phyloP scores from a whole-genome alignment of 306 rosid genomes.

The Arachis stenosperma region DNA sequence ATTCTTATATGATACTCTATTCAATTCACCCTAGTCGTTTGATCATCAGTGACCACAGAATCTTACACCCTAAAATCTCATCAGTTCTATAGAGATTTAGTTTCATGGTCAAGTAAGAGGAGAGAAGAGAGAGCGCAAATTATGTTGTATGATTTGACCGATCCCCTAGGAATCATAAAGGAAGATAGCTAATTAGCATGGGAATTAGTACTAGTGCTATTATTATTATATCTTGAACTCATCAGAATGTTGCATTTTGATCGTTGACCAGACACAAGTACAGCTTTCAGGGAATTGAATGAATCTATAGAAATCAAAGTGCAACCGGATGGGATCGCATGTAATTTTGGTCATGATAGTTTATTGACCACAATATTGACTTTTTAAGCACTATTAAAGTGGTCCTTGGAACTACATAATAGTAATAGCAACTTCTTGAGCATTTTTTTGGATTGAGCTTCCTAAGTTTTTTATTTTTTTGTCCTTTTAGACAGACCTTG shows the following conservation, averaged over 20 bases:
- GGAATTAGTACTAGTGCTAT: neutral
- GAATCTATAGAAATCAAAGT: neutral
- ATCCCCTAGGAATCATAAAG: neutral
- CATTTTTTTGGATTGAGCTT: no score
- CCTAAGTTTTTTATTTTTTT: no score
- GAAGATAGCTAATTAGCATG: neutral
- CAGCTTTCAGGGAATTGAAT: neutral
- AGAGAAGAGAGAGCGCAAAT: neutral
- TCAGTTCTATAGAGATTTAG: neutral
- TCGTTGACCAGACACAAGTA: neutral
- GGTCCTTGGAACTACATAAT: no score
- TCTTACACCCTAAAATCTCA: neutral
- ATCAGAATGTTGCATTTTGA: constrained; percentile 15
- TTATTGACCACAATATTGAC: neutral
- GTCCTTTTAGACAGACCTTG: no score
- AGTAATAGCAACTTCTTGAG: no score
- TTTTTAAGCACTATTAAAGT: neutral
- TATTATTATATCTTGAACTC: no score
- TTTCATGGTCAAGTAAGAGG: neutral
- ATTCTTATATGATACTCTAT: neutral
- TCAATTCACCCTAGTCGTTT: neutral
- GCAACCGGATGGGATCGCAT: neutral
- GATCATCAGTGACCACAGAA: neutral
- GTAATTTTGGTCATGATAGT: neutral
- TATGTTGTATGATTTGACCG: constrained; percentile 6